Base-by-base conservation (phyloP, 2,329 filamentous ascomycete species). In the Colletotrichum tanaceti region DNA sequence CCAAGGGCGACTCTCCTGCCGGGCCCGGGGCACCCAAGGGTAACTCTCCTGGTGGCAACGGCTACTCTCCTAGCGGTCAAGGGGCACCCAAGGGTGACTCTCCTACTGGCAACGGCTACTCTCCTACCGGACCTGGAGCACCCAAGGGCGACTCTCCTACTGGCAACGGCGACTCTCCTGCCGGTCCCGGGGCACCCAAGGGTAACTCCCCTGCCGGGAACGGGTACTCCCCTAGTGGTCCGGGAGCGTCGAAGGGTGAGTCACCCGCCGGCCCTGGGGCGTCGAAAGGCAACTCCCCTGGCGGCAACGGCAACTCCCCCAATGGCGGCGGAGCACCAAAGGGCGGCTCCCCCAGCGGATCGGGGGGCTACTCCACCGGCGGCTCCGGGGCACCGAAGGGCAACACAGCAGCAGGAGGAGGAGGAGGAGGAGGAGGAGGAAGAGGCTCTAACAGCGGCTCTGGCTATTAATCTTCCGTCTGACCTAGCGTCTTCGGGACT, bases 131-230 rank as follows among this genome's bases (percentile, higher is more conserved):
- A 20, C n/a, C n/a, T 28, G 10, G 16, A 38, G 0, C 35, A 20
- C 47, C 58, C 0, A 61, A 61, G 38, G n/a, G 28, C 10, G 41
- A 41, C n/a, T n/a, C n/a, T n/a, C n/a, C n/a, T n/a, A n/a, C n/a
- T n/a, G n/a, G n/a, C n/a, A n/a, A n/a, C n/a, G n/a, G n/a, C n/a
- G n/a, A n/a, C 49, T 11, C 50, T 14, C 1, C 41, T 20, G 32
- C 10, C 28, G 20, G n/a, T 16, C 0, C 39, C 32, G 32, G 32
- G 7, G 5, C 60, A 1, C 41, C 49, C 11, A 63, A 63, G 49
- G 28, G 10, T 7, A 35, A 39, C 1, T 5, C 41, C 2, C 41
- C 60, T 6, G 0, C 14, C 3, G 41, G 0, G 16, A 35, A 10
- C 32, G 32, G 32, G 49, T 4, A 16, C n/a, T 1, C 49, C 59